phyloP scores from a whole-genome alignment of 768 basidiomycete species.

The Hortiboletus flavorubellus region DNA sequence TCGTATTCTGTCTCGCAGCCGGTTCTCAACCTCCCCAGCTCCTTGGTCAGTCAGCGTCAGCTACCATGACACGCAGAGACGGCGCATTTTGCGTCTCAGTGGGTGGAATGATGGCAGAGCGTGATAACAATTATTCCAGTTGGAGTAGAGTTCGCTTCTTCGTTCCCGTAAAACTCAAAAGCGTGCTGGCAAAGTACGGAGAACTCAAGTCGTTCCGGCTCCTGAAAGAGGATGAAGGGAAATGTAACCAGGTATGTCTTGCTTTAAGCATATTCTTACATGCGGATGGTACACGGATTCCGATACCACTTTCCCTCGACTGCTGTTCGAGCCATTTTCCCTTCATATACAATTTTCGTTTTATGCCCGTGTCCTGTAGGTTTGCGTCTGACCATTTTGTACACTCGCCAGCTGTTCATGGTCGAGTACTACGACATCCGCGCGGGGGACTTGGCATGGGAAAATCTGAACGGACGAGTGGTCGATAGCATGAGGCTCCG shows the following conservation, averaged over 20 bases:
- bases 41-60: conserved; percentile 45
- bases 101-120: conserved; percentile 21
- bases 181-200: conserved; percentile 28
- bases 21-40: conserved; percentile 36
- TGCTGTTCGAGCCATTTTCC: conserved; percentile 6
- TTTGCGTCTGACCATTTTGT: conserved; percentile 16
- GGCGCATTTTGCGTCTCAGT: conserved; percentile 50
- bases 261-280: neutral
- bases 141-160: conserved; percentile 26
- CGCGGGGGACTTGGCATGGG: conserved; percentile 50
- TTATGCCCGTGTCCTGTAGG: neutral
- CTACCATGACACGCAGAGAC: conserved; percentile 49
- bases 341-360: neutral
- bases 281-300: neutral
- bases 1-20: neutral
- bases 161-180: conserved; percentile 29
- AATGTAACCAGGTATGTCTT: conserved; percentile 28
- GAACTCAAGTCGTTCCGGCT: conserved; percentile 30
- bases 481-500: conserved; percentile 52
- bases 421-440: conserved; percentile 71
- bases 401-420: conserved; percentile 39
- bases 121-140: conserved; percentile 20
- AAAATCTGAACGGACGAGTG: conserved; percentile 45
- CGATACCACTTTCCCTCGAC: conserved; percentile 3
- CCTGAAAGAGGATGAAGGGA: conserved; percentile 25